A percentile compares a stretch with the other conserved stretches of the same genome.
These are phyloP conservation scores for Ganoderma multipileum DNA, from an alignment of 1,284 basidiomycete species.

Conservation along the genomic window DNA sequence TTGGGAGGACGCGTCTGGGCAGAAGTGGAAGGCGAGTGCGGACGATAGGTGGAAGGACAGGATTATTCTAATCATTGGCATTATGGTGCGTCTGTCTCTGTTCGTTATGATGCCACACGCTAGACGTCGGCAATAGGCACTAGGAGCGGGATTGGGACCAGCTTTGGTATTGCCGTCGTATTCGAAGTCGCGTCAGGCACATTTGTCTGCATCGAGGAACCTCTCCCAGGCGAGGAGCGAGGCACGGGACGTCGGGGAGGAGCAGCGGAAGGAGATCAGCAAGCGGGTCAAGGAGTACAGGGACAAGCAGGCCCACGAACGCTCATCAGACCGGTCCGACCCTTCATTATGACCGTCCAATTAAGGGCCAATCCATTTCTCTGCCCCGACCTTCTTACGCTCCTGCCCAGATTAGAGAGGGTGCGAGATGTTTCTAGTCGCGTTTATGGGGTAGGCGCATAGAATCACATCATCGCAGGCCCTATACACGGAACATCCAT, in stretches of 20 bases:
- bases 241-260: constrained; percentile 47
- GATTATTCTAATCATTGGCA: constrained; percentile 47
- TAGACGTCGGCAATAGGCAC: constrained; percentile 34
- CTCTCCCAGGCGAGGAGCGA: constrained; percentile 51
- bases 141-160: constrained; percentile 44
- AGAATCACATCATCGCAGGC: not conserved
- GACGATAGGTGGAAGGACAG: constrained; percentile 49
- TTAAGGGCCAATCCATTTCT: not conserved
- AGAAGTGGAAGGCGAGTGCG: constrained; percentile 32
- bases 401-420: not conserved
- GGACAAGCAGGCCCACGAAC: constrained; percentile 15
- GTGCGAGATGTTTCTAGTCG: too few species aligned
- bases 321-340: not conserved
- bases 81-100: constrained; percentile 41
- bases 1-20: constrained; percentile 13
- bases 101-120: not conserved
- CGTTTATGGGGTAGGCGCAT: not conserved
- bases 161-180: constrained; percentile 35
- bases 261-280: constrained; percentile 48
- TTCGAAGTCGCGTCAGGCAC: constrained; percentile 34
- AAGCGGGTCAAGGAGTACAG: constrained; percentile 44
- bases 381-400: not conserved
- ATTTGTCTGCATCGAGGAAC: constrained; percentile 47
- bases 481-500: not conserved
- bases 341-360: not conserved